Evolutionary conservation across 768 basidiomycete species (phyloP).

Genomic region (Lentinula aciculospora): DNA sequence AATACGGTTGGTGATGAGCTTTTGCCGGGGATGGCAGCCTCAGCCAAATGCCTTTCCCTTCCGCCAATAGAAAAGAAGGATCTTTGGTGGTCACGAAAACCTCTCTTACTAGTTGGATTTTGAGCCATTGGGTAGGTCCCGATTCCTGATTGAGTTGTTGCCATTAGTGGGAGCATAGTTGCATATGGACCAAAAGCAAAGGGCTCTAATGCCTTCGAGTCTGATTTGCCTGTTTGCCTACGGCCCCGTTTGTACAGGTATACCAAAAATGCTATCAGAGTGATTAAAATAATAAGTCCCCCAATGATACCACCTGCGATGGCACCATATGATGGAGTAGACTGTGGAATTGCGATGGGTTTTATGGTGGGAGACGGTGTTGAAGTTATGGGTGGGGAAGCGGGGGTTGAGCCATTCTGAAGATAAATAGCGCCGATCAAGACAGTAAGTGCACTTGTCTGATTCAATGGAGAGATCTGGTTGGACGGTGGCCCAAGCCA

Average conservation of each 20-base stretch:
- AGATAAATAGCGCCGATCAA: conserved; percentile 8
- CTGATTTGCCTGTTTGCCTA: neutral
- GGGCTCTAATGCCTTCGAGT: neutral
- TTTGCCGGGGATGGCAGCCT: too few relatives aligned
- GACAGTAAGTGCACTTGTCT: conserved; percentile 4
- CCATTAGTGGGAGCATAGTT: too few relatives aligned
- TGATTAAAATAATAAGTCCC: neutral
- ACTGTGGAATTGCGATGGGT: neutral
- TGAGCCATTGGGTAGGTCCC: too few relatives aligned
- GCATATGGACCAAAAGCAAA: too few relatives aligned
- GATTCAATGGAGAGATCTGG: neutral
- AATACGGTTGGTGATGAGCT: too few relatives aligned
- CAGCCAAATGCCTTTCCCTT: too few relatives aligned
- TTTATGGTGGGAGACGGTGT: neutral
- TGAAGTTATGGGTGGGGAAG: neutral
- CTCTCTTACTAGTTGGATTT: too few relatives aligned
- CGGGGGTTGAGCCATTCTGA: neutral
- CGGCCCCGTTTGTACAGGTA: neutral
- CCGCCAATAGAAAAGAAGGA: too few relatives aligned
- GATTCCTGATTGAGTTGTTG: too few relatives aligned
- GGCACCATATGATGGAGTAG: neutral
- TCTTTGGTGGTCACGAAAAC: too few relatives aligned
- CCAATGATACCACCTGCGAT: neutral
- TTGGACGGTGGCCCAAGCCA: conserved; percentile 11
- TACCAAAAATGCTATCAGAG: neutral